phyloP scores from a whole-genome alignment of 1,284 basidiomycete species.

The Mycosarcoma mackinlayi region DNA sequence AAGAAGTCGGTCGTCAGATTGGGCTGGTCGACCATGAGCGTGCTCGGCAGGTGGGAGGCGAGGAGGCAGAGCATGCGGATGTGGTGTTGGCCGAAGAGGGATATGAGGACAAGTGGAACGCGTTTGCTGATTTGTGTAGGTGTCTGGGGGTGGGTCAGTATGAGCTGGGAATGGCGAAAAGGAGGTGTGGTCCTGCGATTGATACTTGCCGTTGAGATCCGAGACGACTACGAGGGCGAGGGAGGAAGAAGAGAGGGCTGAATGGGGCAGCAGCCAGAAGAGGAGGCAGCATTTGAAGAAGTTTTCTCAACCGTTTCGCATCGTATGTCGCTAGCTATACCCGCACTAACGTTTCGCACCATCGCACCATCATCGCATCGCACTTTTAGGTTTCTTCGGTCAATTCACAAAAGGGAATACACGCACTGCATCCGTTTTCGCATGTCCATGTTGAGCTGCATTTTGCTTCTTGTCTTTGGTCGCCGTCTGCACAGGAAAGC shows the following conservation, averaged over 20 bases:
- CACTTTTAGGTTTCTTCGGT: no score
- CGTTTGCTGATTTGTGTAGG: conserved; percentile 23
- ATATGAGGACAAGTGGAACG: conserved; percentile 30
- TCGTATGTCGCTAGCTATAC: conserved; percentile 31
- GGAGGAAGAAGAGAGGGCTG: no score
- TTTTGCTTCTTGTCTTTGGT: neutral
- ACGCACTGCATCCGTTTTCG: conserved; percentile 5
- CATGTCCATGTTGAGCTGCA: no score
- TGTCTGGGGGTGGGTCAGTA: conserved; percentile 27
- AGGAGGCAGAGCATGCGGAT: conserved; percentile 28
- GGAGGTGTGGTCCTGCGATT: conserved; percentile 42
- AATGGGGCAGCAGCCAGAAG: no score
- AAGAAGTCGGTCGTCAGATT: conserved; percentile 15
- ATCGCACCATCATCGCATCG: neutral
- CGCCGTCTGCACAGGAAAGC: no score
- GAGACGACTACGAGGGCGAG: no score
- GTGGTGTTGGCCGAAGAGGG: conserved; percentile 29
- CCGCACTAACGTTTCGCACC: conserved; percentile 11
- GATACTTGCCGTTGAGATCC: conserved; percentile 24
- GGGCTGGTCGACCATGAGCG: conserved; percentile 40
- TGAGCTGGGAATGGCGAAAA: conserved; percentile 31
- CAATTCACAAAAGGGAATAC: conserved; percentile 2
- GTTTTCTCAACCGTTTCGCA: conserved; percentile 7
- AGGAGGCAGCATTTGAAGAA: no score
- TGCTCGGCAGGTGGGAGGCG: conserved; percentile 13